phyloP scores from a whole-genome alignment of 768 basidiomycete genomes.

The Mycena rosella region DNA sequence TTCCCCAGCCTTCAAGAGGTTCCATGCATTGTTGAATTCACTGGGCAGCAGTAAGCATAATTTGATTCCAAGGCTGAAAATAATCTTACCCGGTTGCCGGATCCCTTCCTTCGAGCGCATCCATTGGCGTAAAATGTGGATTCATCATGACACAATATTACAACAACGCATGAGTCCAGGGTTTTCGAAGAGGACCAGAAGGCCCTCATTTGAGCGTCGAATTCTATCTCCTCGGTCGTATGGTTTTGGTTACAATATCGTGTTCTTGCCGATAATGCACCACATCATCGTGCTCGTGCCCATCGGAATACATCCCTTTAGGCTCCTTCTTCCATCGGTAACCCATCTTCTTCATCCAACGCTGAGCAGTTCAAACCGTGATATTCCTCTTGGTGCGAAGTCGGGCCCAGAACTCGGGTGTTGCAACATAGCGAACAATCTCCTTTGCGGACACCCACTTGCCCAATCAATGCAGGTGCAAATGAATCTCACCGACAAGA shows the following conservation, averaged over 20 bases:
- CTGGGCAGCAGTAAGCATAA: neutral
- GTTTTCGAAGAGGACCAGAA: too few species aligned
- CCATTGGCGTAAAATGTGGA: too few species aligned
- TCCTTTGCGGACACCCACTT: slow-evolving; percentile 32
- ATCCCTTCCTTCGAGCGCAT: slow-evolving; percentile 25
- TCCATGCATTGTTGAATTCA: neutral
- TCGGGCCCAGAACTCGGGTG: slow-evolving; percentile 19
- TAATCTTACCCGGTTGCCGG: neutral
- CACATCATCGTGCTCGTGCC: too few species aligned
- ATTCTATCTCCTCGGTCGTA: too few species aligned
- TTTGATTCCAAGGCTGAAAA: neutral
- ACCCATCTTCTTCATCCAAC: too few species aligned
- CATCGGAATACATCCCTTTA: too few species aligned
- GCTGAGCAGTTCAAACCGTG: slow-evolving; percentile 22
- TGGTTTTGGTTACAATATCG: too few species aligned
- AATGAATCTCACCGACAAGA: slow-evolving; percentile 13
- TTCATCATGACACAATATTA: too few species aligned
- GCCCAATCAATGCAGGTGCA: too few species aligned
- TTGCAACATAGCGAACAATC: slow-evolving; percentile 32
- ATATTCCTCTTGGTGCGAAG: slow-evolving; percentile 35
- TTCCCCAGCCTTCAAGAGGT: neutral
- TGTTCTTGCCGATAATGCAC: too few species aligned
- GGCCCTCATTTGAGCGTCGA: too few species aligned
- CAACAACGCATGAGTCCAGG: too few species aligned
- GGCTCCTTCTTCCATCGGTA: slow-evolving; percentile 16